Base-by-base conservation (phyloP, 108 stramenopile genomes). In the Conticribra guillardii region DNA sequence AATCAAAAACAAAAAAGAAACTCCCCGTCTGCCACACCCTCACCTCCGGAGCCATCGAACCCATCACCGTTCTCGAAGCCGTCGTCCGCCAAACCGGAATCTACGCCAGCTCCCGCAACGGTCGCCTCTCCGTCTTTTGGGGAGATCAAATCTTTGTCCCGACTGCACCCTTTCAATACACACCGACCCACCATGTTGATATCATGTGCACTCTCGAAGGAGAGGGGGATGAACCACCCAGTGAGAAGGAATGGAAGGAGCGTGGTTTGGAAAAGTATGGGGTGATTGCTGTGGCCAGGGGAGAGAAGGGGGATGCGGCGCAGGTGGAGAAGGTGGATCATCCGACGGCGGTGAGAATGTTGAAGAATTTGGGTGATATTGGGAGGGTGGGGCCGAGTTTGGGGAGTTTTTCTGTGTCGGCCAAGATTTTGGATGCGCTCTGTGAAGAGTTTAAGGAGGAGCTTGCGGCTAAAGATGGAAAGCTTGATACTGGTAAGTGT, bases 291-390 rank as follows among this genome's bases (percentile, higher is more conserved):
- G 95, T 96, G 15, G 80, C 74, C 17, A 80, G 81, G 32, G 80
- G 83, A 17, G 73, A 82, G n/a, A 84, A 67, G 5, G 69, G 86
- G 0, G 84, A 97, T 64, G 97, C 98, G 3, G 97, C 97, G n/a
- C 98, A 99, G 87, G 94, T 99, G 41, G 98, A 99, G 82, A 99
- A 99, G 86, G 97, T 99, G 22, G 89, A 89, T 55, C 97, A 98
- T 79, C 90, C 89, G n/a, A 98, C 97, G 11, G 98, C 98, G 17
- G 81, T 90, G 30, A 69, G 88, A 48, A 95, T 98, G 92, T 82
- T 99, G 65, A 83, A 85, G 52, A 80, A 79, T 47, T 74, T 99
- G 14, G 97, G 96, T 18, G 89, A 85, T 44, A 94, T 99, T 70
- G 78, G 83, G 34, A 76, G 86, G 55, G 98, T 99, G 32, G 98